These are phyloP conservation scores for Kazachstania sp. DNA, from an alignment of 1,139 yeast genomes.

Conservation along the genomic window DNA sequence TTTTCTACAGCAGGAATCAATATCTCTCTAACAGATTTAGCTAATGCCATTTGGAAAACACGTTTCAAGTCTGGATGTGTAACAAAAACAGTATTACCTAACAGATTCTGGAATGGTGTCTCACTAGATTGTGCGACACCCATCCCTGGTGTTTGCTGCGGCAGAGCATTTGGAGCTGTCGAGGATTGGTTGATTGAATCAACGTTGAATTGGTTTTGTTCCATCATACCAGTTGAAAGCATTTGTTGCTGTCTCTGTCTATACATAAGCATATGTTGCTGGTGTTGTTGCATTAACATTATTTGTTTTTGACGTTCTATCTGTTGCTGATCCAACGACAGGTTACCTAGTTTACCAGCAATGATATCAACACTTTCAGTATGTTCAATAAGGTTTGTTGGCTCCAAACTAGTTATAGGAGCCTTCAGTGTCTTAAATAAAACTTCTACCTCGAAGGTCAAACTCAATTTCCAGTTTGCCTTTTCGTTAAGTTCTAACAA, in stretches of 20 bases:
- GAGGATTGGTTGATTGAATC: slow-evolving; percentile 1
- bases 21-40: slow-evolving; percentile 82
- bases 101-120: slow-evolving; percentile 38
- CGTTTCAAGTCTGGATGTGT: slow-evolving; percentile 70
- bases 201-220: slow-evolving; percentile 14
- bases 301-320: slow-evolving; percentile 30
- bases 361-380: slow-evolving; percentile 34
- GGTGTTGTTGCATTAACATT: slow-evolving; percentile 32
- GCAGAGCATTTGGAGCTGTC: background rate
- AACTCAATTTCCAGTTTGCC: slow-evolving; percentile 73
- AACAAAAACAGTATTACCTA: slow-evolving; percentile 67
- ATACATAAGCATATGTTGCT: slow-evolving; percentile 28
- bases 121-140: slow-evolving; percentile 19
- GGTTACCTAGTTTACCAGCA: slow-evolving; percentile 31
- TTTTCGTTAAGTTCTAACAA: slow-evolving; percentile 74
- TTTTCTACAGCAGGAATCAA: slow-evolving; percentile 86
- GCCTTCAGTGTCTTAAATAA: slow-evolving; percentile 63
- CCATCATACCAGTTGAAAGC: slow-evolving; percentile 17
- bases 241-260: slow-evolving; percentile 31
- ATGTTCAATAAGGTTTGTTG: slow-evolving; percentile 54
- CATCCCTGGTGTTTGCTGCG: slow-evolving; percentile 10
- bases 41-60: slow-evolving; percentile 73
- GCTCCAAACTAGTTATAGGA: slow-evolving; percentile 50
- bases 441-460: slow-evolving; percentile 92
- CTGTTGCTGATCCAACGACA: slow-evolving; percentile 30